These are phyloP conservation scores for Rhizoctonia solani DNA, from an alignment of 1,284 basidiomycete genomes.

Conservation along the genomic window DNA sequence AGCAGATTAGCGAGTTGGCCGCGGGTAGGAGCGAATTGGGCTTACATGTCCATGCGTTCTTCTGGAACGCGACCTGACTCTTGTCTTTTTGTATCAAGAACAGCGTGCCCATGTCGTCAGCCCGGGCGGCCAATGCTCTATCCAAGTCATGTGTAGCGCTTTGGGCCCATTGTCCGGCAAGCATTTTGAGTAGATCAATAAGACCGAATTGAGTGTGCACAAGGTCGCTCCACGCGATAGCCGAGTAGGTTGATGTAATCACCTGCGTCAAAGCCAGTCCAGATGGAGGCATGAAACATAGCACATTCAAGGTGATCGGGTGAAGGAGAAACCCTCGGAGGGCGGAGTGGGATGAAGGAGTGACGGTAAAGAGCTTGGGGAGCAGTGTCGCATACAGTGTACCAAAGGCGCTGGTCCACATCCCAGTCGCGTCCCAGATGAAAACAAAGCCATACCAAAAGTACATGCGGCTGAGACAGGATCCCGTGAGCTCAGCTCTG, in stretches of 20 bases:
- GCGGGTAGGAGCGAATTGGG: not conserved
- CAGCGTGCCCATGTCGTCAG: constrained; percentile 11
- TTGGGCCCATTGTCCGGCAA: not conserved
- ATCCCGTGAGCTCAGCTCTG: not conserved
- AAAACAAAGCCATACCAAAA: constrained; percentile 34
- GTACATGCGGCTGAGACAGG: constrained; percentile 15
- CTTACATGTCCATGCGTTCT: constrained; percentile 20
- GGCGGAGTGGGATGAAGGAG: not conserved
- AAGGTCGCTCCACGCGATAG: constrained; percentile 20
- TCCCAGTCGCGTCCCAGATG: constrained; percentile 25
- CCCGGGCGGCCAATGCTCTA: not conserved
- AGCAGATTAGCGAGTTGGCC: no score
- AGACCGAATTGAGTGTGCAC: constrained; percentile 30
- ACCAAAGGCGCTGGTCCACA: constrained; percentile 34
- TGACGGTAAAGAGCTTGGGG: constrained; percentile 14
- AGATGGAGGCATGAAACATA: constrained; percentile 13
- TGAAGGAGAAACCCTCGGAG: constrained; percentile 12
- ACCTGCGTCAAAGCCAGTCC: constrained; percentile 19
- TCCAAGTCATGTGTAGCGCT: not conserved
- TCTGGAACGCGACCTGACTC: constrained; percentile 12
- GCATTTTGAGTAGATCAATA: not conserved
- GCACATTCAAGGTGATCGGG: constrained; percentile 10
- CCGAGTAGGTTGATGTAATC: constrained; percentile 16
- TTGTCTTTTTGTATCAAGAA: constrained; percentile 12
- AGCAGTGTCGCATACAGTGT: constrained; percentile 28